Evolutionary conservation across 2,329 filamentous ascomycete genomes (phyloP).

Genomic region (Colletotrichum sp.): DNA sequence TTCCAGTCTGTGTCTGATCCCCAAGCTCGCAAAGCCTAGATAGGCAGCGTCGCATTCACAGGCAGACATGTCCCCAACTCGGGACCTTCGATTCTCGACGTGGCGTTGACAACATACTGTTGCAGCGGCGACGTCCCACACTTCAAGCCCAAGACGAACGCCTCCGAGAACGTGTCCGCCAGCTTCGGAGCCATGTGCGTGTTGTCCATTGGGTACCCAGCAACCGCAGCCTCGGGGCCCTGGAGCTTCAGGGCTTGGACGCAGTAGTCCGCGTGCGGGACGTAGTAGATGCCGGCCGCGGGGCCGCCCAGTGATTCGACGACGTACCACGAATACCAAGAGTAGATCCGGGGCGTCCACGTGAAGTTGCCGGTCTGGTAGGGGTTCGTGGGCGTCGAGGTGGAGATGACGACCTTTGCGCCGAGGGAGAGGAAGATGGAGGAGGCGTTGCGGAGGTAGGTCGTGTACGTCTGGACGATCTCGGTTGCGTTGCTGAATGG

Average conservation of each 20-base stretch:
- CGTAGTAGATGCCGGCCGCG: conserved; percentile 52
- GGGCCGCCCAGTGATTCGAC: conserved; percentile 32
- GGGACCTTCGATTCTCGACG: not conserved
- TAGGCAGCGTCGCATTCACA: conserved; percentile 7
- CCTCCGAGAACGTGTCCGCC: conserved; percentile 58
- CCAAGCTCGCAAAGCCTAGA: not conserved
- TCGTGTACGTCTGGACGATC: conserved; percentile 65
- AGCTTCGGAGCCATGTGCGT: conserved; percentile 64
- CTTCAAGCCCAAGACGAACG: conserved; percentile 50
- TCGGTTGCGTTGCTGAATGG: conserved; percentile 35
- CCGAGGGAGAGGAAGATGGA: conserved; percentile 59
- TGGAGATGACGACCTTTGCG: conserved; percentile 63
- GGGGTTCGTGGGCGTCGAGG: conserved; percentile 61
- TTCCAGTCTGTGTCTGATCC: not conserved
- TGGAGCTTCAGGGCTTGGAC: conserved; percentile 56
- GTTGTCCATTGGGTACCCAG: conserved; percentile 63
- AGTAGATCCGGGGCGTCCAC: conserved; percentile 58
- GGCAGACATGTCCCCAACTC: not conserved
- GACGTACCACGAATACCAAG: conserved; percentile 48
- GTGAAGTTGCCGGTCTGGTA: conserved; percentile 62
- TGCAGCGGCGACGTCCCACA: conserved; percentile 6
- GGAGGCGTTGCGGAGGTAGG: conserved; percentile 64
- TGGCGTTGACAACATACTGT: conserved; percentile 12
- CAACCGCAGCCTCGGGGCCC: conserved; percentile 55
- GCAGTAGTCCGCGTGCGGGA: conserved; percentile 64